Percentiles rank a stretch among this genome's conserved stretches.
Evolutionary conservation across 768 basidiomycete species (phyloP).

Genomic region (Infundibulicybe gibba): DNA sequence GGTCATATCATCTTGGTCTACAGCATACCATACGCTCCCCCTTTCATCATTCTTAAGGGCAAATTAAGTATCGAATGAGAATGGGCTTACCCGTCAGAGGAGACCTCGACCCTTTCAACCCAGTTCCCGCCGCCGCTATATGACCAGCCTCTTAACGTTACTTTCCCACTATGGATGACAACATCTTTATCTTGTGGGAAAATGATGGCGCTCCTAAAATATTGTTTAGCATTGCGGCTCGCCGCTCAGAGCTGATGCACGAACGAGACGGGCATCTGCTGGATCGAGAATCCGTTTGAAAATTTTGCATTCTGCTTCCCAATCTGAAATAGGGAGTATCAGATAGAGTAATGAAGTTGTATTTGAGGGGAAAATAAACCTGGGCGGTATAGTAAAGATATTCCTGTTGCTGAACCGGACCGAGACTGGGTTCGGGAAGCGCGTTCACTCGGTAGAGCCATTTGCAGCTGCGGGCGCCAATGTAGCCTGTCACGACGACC

Average conservation of each 20-base stretch:
- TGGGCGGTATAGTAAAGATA: slow-evolving; percentile 50
- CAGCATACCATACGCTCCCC: slow-evolving; percentile 48
- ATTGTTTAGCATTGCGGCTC: neutral
- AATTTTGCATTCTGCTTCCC: slow-evolving; percentile 51
- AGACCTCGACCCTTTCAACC: slow-evolving; percentile 55
- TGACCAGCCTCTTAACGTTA: slow-evolving; percentile 52
- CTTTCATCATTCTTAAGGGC: slow-evolving; percentile 14
- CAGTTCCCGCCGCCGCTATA: slow-evolving; percentile 60
- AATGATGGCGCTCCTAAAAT: slow-evolving; percentile 44
- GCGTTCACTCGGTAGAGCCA: slow-evolving; percentile 54
- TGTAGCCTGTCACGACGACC: slow-evolving; percentile 60
- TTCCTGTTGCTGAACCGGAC: slow-evolving; percentile 50
- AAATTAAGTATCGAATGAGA: neutral
- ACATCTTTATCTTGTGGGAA: slow-evolving; percentile 39
- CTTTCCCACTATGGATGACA: slow-evolving; percentile 44
- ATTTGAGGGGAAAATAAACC: slow-evolving; percentile 18
- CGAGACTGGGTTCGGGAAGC: slow-evolving; percentile 42
- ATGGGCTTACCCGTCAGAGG: slow-evolving; percentile 31
- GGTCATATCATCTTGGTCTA: slow-evolving; percentile 41
- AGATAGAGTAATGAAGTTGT: neutral
- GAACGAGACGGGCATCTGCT: slow-evolving; percentile 56
- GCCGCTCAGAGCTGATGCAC: slow-evolving; percentile 13
- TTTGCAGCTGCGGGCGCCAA: slow-evolving; percentile 55
- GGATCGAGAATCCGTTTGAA: slow-evolving; percentile 54
- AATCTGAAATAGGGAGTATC: slow-evolving; percentile 22